Conservation (phyloP, 345 rosid species). For the Linum trigynum region DNA sequence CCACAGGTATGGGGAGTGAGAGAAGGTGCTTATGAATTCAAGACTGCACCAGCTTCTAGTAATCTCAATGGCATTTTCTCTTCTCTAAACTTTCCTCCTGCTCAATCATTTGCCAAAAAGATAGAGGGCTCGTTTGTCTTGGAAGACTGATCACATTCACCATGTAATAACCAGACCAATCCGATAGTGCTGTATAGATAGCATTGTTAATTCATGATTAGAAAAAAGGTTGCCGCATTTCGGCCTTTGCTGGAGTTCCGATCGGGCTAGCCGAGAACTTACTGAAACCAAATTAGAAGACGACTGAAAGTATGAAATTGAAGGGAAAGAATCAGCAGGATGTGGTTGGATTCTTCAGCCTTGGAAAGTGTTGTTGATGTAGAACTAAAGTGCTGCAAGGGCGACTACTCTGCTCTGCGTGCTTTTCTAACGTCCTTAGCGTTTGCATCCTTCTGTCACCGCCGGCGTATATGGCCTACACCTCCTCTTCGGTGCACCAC, state of each 20-base stretch:
- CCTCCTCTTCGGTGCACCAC: constrained; percentile 93
- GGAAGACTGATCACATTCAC: constrained; percentile 38
- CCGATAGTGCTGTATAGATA: neutral
- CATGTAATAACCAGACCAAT: neutral
- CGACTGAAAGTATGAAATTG: neutral
- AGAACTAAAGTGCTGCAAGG: constrained; percentile 70
- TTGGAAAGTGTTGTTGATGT: constrained; percentile 39
- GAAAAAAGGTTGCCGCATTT: too few relatives aligned
- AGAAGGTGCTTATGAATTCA: constrained; percentile 73
- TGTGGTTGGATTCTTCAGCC: constrained; percentile 11
- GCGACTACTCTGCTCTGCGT: constrained; percentile 59
- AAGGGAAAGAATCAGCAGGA: neutral
- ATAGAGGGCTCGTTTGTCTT: constrained; percentile 77
- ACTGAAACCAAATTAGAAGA: neutral
- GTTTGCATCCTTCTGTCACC: constrained; percentile 58
- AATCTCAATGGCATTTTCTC: constrained; percentile 43
- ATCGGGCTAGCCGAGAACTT: too few relatives aligned
- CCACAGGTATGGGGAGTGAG: constrained; percentile 83
- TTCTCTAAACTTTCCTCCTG: constrained; percentile 42
- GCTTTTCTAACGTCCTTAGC: constrained; percentile 53
- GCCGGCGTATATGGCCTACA: constrained; percentile 57
- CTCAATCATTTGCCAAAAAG: constrained; percentile 46
- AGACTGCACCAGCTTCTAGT: constrained; percentile 54
- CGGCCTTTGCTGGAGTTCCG: too few relatives aligned
- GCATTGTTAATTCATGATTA: neutral